These are phyloP conservation scores for Naganishia vishniacii DNA, from an alignment of 768 basidiomycete species.

Conservation along the genomic window DNA sequence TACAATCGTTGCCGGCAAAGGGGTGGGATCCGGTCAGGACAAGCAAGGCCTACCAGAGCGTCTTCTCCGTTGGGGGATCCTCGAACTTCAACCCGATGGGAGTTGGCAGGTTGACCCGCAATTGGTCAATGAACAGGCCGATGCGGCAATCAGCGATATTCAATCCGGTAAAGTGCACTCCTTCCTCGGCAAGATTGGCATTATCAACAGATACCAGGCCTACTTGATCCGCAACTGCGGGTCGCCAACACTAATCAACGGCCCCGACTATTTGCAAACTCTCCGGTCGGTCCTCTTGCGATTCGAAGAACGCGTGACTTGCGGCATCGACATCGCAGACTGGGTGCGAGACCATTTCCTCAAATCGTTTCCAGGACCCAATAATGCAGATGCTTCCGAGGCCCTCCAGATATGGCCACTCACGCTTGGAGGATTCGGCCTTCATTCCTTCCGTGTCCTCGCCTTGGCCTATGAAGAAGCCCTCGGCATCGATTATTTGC, in stretches of 20 bases:
- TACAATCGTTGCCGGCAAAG: background rate
- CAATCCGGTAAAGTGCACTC: background rate
- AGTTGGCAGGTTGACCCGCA: slow-evolving; percentile 7
- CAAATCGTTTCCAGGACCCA: background rate
- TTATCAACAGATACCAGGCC: slow-evolving; percentile 23
- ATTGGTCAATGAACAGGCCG: background rate
- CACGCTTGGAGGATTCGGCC: slow-evolving; percentile 14
- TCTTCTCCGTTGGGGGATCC: slow-evolving; percentile 16
- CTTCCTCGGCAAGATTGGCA: slow-evolving; percentile 18
- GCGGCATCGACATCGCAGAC: background rate
- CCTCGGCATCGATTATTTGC: background rate
- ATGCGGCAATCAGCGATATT: slow-evolving; percentile 8
- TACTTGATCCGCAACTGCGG: slow-evolving; percentile 16
- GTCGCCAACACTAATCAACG: slow-evolving; percentile 10
- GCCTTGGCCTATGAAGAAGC: background rate
- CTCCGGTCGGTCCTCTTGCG: slow-evolving; percentile 4
- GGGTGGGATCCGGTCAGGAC: background rate
- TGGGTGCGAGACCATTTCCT: background rate
- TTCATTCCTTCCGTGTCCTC: slow-evolving; percentile 1
- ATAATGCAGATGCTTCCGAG: background rate
- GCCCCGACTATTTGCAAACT: slow-evolving; percentile 5
- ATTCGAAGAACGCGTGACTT: slow-evolving; percentile 9
- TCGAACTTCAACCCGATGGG: slow-evolving; percentile 1
- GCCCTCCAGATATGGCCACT: slow-evolving; percentile 18
- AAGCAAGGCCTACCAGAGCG: slow-evolving; percentile 4